Conservation (phyloP, 345 rosid genomes). For the Ceriops decandra region DNA sequence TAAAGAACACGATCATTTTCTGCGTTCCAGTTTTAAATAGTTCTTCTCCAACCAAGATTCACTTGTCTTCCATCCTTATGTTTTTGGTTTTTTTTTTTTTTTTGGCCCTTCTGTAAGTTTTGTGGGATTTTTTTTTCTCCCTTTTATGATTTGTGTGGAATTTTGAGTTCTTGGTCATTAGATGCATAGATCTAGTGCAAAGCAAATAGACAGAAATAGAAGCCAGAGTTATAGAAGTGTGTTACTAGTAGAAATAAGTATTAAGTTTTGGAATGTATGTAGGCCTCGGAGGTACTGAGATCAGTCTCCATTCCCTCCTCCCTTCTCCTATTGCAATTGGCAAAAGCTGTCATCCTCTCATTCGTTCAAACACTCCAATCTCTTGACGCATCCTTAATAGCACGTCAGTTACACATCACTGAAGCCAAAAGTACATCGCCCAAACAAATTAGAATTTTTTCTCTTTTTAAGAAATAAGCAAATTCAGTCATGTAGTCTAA, state of each 20-base stretch:
- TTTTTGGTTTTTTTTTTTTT: too few relatives aligned
- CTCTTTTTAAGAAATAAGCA: not conserved
- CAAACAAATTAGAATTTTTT: not conserved
- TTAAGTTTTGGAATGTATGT: slow-evolving; percentile 21
- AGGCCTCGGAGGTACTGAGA: slow-evolving; percentile 29
- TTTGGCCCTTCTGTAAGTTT: slow-evolving; percentile 33
- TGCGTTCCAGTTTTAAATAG: slow-evolving; percentile 29
- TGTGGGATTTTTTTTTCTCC: slow-evolving; percentile 10
- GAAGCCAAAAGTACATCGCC: slow-evolving; percentile 17
- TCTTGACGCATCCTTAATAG: slow-evolving; percentile 36
- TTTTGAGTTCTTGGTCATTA: slow-evolving; percentile 27
- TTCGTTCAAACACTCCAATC: slow-evolving; percentile 26
- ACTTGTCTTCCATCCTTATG: too few relatives aligned
- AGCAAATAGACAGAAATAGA: slow-evolving; percentile 40
- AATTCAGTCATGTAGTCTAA: not conserved
- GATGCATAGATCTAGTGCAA: slow-evolving; percentile 65
- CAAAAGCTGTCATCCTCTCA: slow-evolving; percentile 39
- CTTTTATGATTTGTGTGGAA: slow-evolving; percentile 17
- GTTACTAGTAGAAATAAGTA: slow-evolving; percentile 7
- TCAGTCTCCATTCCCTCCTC: slow-evolving; percentile 47
- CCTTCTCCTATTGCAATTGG: slow-evolving; percentile 7
- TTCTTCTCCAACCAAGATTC: slow-evolving; percentile 41
- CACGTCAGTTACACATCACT: slow-evolving; percentile 38
- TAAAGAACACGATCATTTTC: slow-evolving; percentile 28
- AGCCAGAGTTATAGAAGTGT: slow-evolving; percentile 20